Conservation (phyloP, 2,329 filamentous ascomycete species). For the Fusarium foetens region DNA sequence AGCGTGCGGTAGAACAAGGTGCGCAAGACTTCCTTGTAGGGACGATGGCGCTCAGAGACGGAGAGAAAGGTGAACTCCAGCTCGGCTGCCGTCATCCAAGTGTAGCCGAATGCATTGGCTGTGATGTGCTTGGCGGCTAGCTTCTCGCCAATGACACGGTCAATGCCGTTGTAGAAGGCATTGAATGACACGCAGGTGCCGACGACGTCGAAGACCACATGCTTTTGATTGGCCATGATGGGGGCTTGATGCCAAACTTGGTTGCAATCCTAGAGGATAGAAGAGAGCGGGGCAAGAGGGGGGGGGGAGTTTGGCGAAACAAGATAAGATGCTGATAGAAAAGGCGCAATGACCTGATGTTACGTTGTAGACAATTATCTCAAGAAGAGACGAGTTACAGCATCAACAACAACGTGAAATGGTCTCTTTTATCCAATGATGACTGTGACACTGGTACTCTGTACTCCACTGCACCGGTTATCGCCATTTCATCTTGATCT, state of each 20-base stretch:
- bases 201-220: constrained; percentile 5
- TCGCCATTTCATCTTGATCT: not conserved
- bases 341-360: not conserved
- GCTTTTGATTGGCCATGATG: constrained; percentile 5
- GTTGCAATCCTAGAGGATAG: not conserved
- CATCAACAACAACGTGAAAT: not conserved
- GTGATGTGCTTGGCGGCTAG: not conserved
- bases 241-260: not conserved
- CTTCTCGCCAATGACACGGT: not conserved
- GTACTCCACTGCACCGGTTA: not conserved
- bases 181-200: constrained; percentile 1
- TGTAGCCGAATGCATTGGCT: constrained; percentile 6
- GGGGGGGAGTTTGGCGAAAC: not conserved
- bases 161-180: not conserved
- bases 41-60: constrained; percentile 5
- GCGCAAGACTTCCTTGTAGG: constrained; percentile 47
- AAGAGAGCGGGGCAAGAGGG: not conserved
- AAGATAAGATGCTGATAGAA: not conserved
- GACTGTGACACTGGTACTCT: not conserved
- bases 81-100: constrained; percentile 8
- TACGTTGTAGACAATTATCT: not conserved
- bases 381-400: not conserved
- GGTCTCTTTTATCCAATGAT: constrained; percentile 6
- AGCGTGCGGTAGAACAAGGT: constrained; percentile 1
- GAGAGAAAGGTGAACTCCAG: constrained; percentile 8